Evolutionary conservation across 768 basidiomycete species (phyloP).

Genomic region (Xerocomellus dryophilus): DNA sequence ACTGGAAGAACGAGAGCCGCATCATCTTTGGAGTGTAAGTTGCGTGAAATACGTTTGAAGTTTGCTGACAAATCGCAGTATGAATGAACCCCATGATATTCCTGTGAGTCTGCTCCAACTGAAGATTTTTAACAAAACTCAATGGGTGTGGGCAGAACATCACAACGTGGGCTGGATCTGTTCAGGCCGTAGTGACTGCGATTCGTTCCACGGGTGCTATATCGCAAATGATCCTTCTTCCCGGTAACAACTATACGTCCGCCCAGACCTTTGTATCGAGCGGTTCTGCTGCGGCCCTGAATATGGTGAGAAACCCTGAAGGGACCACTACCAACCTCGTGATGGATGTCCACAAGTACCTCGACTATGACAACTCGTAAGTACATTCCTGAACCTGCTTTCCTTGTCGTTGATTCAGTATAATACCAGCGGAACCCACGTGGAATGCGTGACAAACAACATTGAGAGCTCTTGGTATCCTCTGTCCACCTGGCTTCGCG

Average conservation of each 20-base stretch:
- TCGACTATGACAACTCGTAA: slow-evolving; percentile 52
- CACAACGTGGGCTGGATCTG: slow-evolving; percentile 43
- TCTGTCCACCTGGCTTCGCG: slow-evolving; percentile 48
- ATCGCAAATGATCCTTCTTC: slow-evolving; percentile 50
- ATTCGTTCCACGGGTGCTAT: slow-evolving; percentile 53
- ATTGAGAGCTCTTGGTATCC: slow-evolving; percentile 45
- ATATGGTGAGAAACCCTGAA: slow-evolving; percentile 44
- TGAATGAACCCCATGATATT: slow-evolving; percentile 66
- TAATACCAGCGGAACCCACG: slow-evolving; percentile 34
- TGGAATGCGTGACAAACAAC: slow-evolving; percentile 54
- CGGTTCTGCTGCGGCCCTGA: slow-evolving; percentile 48
- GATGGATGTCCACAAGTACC: slow-evolving; percentile 64
- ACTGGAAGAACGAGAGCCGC: slow-evolving; percentile 41
- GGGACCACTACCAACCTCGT: slow-evolving; percentile 45
- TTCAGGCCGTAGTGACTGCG: slow-evolving; percentile 60
- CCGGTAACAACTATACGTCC: slow-evolving; percentile 58
- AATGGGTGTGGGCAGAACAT: slow-evolving; percentile 29
- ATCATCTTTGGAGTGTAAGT: slow-evolving; percentile 51
- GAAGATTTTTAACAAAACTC: background rate
- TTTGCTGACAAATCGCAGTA: slow-evolving; percentile 30
- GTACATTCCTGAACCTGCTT: slow-evolving; percentile 11
- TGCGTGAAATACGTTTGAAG: background rate
- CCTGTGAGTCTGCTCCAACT: slow-evolving; percentile 25
- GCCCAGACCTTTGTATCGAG: slow-evolving; percentile 49
- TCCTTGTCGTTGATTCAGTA: background rate